These are phyloP conservation scores for Suhomyces yuchorum DNA, from an alignment of 1,139 yeast genomes.

Conservation along the genomic window DNA sequence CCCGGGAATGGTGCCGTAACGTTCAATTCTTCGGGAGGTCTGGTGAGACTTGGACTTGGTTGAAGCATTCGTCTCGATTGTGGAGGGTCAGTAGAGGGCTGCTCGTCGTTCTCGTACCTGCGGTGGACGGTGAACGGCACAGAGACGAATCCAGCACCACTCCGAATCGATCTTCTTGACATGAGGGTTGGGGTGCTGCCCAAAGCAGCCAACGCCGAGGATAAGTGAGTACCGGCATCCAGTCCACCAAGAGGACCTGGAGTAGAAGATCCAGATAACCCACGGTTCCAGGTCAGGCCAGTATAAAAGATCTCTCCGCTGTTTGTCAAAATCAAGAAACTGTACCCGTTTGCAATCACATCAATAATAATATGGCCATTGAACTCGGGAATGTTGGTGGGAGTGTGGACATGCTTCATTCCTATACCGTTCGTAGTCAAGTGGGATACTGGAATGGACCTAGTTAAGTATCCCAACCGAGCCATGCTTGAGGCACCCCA, in stretches of 20 bases:
- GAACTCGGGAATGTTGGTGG: constrained; percentile 38
- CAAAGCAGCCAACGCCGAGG: constrained; percentile 9
- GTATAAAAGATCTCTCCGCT: constrained; percentile 57
- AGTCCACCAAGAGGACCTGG: constrained; percentile 25
- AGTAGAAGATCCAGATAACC: constrained; percentile 23
- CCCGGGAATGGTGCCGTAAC: neutral
- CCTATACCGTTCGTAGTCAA: constrained; percentile 17
- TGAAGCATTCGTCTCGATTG: constrained; percentile 17
- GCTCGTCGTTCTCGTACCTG: constrained; percentile 14
- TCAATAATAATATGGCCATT: constrained; percentile 49
- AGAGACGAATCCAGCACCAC: constrained; percentile 12
- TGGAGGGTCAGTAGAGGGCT: constrained; percentile 7
- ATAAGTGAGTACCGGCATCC: constrained; percentile 20
- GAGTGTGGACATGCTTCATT: constrained; percentile 39
- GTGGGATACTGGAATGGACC: constrained; percentile 32
- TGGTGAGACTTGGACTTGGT: constrained; percentile 18
- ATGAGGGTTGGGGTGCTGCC: constrained; percentile 8
- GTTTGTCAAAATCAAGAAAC: constrained; percentile 60
- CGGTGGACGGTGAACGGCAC: constrained; percentile 9
- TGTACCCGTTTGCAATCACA: constrained; percentile 66
- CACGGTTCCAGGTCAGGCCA: constrained; percentile 49
- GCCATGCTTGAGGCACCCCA: constrained; percentile 65
- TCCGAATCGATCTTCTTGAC: constrained; percentile 20
- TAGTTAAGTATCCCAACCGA: constrained; percentile 55
- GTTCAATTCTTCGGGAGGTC: constrained; percentile 11